Base-by-base conservation (phyloP, 169 alveolate species). In the Plasmodium cynomolgi region DNA sequence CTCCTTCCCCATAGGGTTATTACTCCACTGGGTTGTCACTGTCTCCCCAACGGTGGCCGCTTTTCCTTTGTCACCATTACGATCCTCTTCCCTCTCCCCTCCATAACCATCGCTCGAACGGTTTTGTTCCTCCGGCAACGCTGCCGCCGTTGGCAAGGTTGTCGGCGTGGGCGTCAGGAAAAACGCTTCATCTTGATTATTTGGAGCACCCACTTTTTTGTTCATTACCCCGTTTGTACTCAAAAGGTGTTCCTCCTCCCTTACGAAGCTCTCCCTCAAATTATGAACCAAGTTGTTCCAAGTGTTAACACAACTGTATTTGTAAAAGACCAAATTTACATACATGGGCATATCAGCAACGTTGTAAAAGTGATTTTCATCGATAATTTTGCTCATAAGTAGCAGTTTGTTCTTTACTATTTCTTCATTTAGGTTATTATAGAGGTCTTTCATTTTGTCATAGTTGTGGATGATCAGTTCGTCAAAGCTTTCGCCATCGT, bases 281-380 rank as follows among this genome's bases (percentile, higher is more conserved):
- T 34, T 86, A 77, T 86, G 79, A 50, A 86, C 47, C 39, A 86
- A 58, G 29, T 86, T 20, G 29, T 29, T 58, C 93, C 93, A 86
- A 2, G 79, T 86, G 5, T 75, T 86, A 11, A 86, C 93, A 56
- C 93, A 86, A 4, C 37, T 23, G 44, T 86, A 86, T 77, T 86
- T 86, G 81, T 86, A 86, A 7, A 54, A 86, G 26, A 86, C 81
- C 15, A 86, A 33, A 34, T 86, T 86, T 33, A 86, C 37, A 34
- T 75, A 86, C 68, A 86, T 20, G 3, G 93, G 93, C 86, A 86
- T 86, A 56, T 86, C 93, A 3, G 93, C 79, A 33, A 86, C 23
- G 81, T 75, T 86, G 31, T 77, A 86, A 9, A n/a, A 34, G 41
- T 86, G 71, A 4, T 86, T 86, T 77, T 86, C 93, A 37, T 86